phyloP scores from a whole-genome alignment of 2,329 filamentous ascomycete genomes.

The Teratosphaeria nubilosa region DNA sequence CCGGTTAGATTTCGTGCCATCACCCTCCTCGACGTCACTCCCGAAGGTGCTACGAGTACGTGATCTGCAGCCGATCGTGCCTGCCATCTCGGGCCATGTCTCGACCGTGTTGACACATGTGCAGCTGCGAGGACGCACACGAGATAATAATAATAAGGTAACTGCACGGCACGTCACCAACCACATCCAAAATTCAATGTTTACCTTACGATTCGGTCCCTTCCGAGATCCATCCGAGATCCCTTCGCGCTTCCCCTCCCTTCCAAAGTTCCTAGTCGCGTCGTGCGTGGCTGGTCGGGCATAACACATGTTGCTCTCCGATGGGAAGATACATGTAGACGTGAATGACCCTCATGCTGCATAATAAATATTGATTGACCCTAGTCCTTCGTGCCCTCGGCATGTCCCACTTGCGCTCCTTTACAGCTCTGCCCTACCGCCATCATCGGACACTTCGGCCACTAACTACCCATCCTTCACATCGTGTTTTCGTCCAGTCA shows the following conservation, averaged over 20 bases:
- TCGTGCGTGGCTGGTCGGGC: no score
- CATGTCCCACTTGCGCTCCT: constrained; percentile 6
- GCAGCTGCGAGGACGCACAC: no score
- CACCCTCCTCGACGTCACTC: no score
- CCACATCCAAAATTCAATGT: no score
- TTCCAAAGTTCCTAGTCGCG: no score
- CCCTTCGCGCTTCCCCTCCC: no score
- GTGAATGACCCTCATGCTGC: not conserved
- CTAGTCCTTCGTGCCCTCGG: not conserved
- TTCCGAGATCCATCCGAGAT: not conserved
- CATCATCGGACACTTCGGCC: not conserved
- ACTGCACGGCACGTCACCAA: not conserved
- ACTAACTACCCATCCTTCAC: not conserved
- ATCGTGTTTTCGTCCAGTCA: not conserved
- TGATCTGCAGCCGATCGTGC: not conserved
- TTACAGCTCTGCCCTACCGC: not conserved
- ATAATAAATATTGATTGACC: not conserved
- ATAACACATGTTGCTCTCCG: no score
- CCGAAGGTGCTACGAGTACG: no score
- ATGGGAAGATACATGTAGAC: no score
- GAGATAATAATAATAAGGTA: not conserved
- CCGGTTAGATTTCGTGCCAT: not conserved
- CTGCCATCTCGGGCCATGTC: not conserved
- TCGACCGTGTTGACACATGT: no score
- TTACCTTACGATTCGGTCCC: not conserved